Evolutionary conservation across 345 rosid species (phyloP), one percentile per base, ranked within the genome.

Genomic region (Punica granatum): DNA sequence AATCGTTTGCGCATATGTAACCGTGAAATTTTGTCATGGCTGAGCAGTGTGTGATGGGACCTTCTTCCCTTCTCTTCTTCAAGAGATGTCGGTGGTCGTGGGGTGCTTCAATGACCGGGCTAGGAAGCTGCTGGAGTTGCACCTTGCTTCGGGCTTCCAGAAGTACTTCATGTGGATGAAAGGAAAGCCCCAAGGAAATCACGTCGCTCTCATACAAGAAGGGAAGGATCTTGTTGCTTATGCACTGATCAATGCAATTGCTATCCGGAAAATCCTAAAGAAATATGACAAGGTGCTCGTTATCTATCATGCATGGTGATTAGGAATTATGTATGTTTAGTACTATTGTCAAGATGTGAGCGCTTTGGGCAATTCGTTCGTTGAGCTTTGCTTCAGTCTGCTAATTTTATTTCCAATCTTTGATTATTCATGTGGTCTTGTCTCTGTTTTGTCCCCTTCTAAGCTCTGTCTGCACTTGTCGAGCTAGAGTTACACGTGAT

Each of bases 251-350:
- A 89, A 94, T 66, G 90, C 99, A 2, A 76, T 78, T 4, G 99
- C 97, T 9, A 84, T 94, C 42, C 76, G 95, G 42, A 94, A 94
- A 76, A 94, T 94, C 66, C 90, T 91, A 30, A 94, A 94, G 81
- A 94, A 91, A 75, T 94, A 94, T 59, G 99, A 94, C 71, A 69
- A 7, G 67, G 39, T 8, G 19, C 28, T 36, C 11, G 21, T 19
- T 53, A 15, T 36, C 19, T 21, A 43, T 25, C 42, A 3, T 18
- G n/a, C 19, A 56, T 26, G 25, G 32, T 53, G 59, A 53, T 53
- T 53, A n/a, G 8, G 30, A 53, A 7, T 53, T 10, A 23, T 25
- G 23, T 53, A 7, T 7, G 21, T 23, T 25, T 25, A 53, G 12
- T 10, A 28, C 9, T 53, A n/a, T n/a, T n/a, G n/a, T n/a, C n/a